phyloP scores from a whole-genome alignment of 805 yeast species.

The Yueomyces sp. region DNA sequence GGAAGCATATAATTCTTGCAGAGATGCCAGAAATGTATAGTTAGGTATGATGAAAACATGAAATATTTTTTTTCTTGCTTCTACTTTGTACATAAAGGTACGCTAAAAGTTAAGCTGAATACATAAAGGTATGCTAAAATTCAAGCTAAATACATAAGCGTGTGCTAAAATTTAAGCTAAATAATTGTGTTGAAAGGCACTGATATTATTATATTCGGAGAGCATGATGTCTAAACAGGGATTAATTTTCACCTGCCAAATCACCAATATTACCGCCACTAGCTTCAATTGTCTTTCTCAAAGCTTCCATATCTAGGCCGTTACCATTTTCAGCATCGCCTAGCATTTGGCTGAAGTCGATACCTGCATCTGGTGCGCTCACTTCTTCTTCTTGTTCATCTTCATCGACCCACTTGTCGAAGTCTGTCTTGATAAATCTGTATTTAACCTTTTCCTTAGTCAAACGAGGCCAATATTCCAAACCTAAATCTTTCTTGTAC shows the following conservation, averaged over 20 bases:
- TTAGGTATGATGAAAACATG: no score
- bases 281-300: not conserved
- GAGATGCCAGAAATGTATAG: no score
- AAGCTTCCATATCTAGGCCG: constrained; percentile 11
- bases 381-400: constrained; percentile 78
- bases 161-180: no score
- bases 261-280: constrained; percentile 12
- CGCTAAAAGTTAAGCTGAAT: no score
- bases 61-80: no score
- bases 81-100: no score
- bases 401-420: constrained; percentile 97
- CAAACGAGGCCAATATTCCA: constrained; percentile 91
- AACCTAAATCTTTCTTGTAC: constrained; percentile 55
- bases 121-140: no score
- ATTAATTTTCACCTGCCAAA: not conserved
- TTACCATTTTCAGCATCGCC: constrained; percentile 26
- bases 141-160: no score
- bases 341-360: constrained; percentile 12
- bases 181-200: no score
- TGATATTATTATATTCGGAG: no score
- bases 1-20: no score
- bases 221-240: no score
- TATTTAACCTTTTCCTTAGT: constrained; percentile 73
- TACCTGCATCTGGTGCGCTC: constrained; percentile 23
- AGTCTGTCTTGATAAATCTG: constrained; percentile 82